A percentile compares a stretch with the other conserved stretches of the same genome.
phyloP scores from a whole-genome alignment of 2,329 filamentous ascomycete genomes.

The Rutstroemia sp. region DNA sequence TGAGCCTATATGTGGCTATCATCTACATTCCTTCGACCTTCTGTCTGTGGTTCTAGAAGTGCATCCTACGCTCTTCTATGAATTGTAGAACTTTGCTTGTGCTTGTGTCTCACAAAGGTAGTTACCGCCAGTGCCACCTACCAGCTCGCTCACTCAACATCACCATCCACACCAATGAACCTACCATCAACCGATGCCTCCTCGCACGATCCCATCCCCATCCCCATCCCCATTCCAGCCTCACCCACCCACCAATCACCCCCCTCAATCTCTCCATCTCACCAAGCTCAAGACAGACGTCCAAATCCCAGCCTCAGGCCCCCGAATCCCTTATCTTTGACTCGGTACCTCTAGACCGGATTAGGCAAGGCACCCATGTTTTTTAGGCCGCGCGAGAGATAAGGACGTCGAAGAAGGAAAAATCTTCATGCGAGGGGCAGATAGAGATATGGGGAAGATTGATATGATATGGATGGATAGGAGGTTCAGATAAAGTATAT shows the following conservation, averaged over 20 bases:
- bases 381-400: neutral
- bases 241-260: neutral
- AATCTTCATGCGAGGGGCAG: neutral
- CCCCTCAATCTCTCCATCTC: neutral
- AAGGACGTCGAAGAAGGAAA: neutral
- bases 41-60: too few relatives aligned
- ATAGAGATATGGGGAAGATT: neutral
- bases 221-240: too few relatives aligned
- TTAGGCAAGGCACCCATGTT: neutral
- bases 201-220: too few relatives aligned
- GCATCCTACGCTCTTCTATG: too few relatives aligned
- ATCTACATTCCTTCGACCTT: too few relatives aligned
- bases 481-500: neutral
- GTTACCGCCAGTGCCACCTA: too few relatives aligned
- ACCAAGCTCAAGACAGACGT: neutral
- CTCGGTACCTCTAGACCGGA: neutral
- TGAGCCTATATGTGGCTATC: too few relatives aligned
- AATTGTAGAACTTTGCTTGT: too few relatives aligned
- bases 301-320: neutral
- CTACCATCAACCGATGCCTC: too few relatives aligned
- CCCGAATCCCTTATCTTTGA: slow-evolving; percentile 6
- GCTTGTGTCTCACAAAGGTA: too few relatives aligned
- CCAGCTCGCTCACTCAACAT: too few relatives aligned
- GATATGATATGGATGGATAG: neutral
- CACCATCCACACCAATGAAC: too few relatives aligned